Evolutionary conservation across 805 yeast species (phyloP).

Genomic region (Metschnikowia dekortorum): DNA sequence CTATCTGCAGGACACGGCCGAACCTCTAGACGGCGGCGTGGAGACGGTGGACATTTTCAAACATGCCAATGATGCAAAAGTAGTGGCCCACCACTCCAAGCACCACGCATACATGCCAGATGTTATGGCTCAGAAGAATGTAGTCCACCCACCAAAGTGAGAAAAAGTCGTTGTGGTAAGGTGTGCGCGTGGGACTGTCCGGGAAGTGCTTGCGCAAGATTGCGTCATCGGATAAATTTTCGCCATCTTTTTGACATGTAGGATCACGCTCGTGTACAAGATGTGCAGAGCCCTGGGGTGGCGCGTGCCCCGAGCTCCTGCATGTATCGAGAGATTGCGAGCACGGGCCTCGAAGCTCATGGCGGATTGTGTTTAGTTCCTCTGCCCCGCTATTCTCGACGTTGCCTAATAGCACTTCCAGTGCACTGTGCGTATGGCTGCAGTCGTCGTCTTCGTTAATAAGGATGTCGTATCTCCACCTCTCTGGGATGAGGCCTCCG

Average conservation of each 20-base stretch:
- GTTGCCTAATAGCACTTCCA: conserved; percentile 31
- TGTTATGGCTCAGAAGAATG: conserved; percentile 71
- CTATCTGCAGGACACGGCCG: background rate
- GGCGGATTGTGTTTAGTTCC: conserved; percentile 20
- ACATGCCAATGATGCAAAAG: conserved; percentile 70
- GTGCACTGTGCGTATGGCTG: conserved; percentile 19
- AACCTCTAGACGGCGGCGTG: background rate
- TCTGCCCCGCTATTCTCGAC: conserved; percentile 36
- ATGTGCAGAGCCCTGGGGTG: background rate
- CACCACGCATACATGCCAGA: conserved; percentile 92
- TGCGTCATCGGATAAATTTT: conserved; percentile 22
- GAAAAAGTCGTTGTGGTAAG: conserved; percentile 35
- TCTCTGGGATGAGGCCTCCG: conserved; percentile 84
- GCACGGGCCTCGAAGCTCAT: conserved; percentile 1
- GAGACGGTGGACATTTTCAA: conserved; percentile 30
- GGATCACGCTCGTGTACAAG: background rate
- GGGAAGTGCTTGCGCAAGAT: conserved; percentile 38
- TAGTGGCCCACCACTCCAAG: conserved; percentile 90
- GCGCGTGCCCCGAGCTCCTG: background rate
- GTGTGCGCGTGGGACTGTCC: conserved; percentile 27
- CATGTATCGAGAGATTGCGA: background rate
- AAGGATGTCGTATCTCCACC: conserved; percentile 70
- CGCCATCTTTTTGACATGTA: conserved; percentile 5
- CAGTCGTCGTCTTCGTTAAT: conserved; percentile 40
- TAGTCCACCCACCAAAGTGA: conserved; percentile 86